Evolutionary conservation across 2,329 filamentous ascomycete genomes (phyloP).

Genomic region (Penicillium sp.): DNA sequence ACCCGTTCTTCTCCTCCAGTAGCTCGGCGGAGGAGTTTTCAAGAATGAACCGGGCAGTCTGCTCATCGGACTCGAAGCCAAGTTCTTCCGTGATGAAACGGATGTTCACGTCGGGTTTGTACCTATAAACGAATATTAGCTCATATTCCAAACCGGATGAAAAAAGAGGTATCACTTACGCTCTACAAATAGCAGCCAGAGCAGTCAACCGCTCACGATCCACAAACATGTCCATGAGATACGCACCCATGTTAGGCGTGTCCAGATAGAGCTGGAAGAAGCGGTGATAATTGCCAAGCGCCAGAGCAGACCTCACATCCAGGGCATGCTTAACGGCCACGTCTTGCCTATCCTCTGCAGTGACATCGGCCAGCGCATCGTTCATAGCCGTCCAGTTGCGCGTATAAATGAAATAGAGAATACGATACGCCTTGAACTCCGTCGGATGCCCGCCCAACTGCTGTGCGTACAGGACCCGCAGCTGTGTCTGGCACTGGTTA

Average conservation of each 20-base stretch:
- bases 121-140: constrained; percentile 52
- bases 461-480: constrained; percentile 83
- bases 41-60: constrained; percentile 85
- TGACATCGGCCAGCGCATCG: constrained; percentile 98
- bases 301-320: constrained; percentile 82
- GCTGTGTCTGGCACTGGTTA: constrained; percentile 99
- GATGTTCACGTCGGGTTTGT: constrained; percentile 83
- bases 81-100: constrained; percentile 94
- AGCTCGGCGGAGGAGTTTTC: constrained; percentile 70
- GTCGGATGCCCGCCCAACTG: constrained; percentile 81
- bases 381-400: constrained; percentile 98
- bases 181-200: constrained; percentile 86
- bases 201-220: constrained; percentile 86
- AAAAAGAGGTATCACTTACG: constrained; percentile 59
- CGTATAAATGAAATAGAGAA: constrained; percentile 98
- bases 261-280: constrained; percentile 96
- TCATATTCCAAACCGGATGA: background rate
- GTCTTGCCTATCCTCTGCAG: constrained; percentile 87
- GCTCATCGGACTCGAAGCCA: constrained; percentile 86
- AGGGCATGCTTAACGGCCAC: constrained; percentile 82
- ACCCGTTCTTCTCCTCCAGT: constrained; percentile 69
- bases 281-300: constrained; percentile 91
- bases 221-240: constrained; percentile 99
- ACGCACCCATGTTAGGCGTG: constrained; percentile 93
- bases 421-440: constrained; percentile 99